These are phyloP conservation scores for Aquilaria yunnanensis DNA, from an alignment of 345 rosid species.

Conservation along the genomic window DNA sequence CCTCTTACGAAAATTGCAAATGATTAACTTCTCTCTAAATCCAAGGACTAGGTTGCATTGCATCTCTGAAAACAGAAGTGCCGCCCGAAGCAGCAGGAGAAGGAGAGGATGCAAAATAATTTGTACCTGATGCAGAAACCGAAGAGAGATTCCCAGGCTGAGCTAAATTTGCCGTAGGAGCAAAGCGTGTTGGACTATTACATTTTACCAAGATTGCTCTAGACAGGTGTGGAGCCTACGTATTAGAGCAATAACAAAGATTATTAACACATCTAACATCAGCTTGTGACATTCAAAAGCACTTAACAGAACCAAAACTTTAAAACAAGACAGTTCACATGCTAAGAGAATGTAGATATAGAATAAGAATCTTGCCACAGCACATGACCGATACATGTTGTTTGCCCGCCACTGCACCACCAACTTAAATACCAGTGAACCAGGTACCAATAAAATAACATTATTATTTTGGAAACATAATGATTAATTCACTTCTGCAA, in stretches of 20 bases:
- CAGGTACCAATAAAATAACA: too few relatives aligned
- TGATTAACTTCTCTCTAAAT: conserved; percentile 24
- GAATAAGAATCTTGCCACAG: too few relatives aligned
- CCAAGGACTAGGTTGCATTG: conserved; percentile 82
- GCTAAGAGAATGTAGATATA: neutral
- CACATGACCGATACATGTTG: too few relatives aligned
- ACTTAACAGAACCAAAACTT: neutral
- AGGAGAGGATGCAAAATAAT: conserved; percentile 75
- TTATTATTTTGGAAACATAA: too few relatives aligned
- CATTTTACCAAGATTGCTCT: conserved; percentile 38
- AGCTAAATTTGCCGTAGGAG: conserved; percentile 37
- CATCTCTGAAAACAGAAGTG: conserved; percentile 71
- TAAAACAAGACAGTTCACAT: neutral
- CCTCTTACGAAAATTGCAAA: too few relatives aligned
- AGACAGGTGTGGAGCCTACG: conserved; percentile 51
- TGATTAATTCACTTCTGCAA: too few relatives aligned
- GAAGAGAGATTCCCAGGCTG: conserved; percentile 43
- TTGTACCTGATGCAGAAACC: conserved; percentile 75
- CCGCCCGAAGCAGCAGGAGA: conserved; percentile 95
- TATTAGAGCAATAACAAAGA: conserved; percentile 7
- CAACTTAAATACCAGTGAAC: too few relatives aligned
- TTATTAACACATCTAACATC: conserved; percentile 2
- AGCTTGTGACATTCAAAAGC: conserved; percentile 1
- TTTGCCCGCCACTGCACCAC: too few relatives aligned
- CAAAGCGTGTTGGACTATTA: conserved; percentile 79